phyloP scores from a whole-genome alignment of 2,329 filamentous ascomycete genomes.

The Aureobasidium sp. region DNA sequence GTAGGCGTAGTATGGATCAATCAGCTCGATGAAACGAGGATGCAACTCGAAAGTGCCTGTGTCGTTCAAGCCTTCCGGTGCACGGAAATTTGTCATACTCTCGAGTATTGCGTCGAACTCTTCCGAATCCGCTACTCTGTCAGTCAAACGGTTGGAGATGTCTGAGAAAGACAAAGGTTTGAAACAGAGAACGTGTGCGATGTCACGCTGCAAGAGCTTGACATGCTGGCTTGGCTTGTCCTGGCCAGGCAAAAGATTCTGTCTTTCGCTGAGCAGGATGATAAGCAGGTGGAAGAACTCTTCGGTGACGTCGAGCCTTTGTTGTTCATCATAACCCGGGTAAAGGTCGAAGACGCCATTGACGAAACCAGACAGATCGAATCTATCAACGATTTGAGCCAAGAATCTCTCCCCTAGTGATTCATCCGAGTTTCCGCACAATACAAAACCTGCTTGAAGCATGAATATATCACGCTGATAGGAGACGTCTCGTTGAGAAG shows the following conservation, averaged over 20 bases:
- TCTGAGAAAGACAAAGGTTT: constrained; percentile 94
- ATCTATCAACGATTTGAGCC: constrained; percentile 84
- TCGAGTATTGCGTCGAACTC: constrained; percentile 78
- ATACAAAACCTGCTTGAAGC: constrained; percentile 79
- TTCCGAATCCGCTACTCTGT: constrained; percentile 82
- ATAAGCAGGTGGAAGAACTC: constrained; percentile 94
- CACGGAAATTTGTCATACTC: constrained; percentile 79
- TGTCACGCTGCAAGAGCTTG: constrained; percentile 69
- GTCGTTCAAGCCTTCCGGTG: constrained; percentile 85
- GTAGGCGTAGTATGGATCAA: constrained; percentile 93
- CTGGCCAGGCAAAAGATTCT: constrained; percentile 62
- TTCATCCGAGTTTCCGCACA: constrained; percentile 66
- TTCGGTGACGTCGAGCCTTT: constrained; percentile 88
- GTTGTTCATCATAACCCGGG: constrained; percentile 71
- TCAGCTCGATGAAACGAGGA: constrained; percentile 72
- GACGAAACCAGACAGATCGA: constrained; percentile 81
- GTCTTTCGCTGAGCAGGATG: constrained; percentile 80
- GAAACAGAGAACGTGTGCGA: constrained; percentile 91
- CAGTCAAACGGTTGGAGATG: constrained; percentile 74
- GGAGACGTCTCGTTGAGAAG: constrained; percentile 80
- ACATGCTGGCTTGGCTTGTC: constrained; percentile 50
- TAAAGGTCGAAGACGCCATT: constrained; percentile 70
- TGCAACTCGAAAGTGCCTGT: constrained; percentile 91
- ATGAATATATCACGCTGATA: constrained; percentile 94
- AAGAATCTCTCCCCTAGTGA: constrained; percentile 50